phyloP scores from a whole-genome alignment of 768 basidiomycete genomes.

The Amanita muscaria region DNA sequence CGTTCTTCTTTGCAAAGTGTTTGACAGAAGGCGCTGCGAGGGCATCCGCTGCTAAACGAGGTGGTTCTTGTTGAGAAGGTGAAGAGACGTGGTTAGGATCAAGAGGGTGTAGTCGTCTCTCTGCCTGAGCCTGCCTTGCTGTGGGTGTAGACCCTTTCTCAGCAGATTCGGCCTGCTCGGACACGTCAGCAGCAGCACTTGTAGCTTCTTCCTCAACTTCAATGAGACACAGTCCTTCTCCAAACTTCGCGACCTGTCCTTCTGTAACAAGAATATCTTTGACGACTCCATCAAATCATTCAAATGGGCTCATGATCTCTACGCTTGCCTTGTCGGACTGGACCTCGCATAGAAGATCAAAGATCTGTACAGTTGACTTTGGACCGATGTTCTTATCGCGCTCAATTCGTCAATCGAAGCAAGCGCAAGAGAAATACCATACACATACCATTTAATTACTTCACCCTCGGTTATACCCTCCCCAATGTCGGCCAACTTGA shows the following conservation, averaged over 20 bases:
- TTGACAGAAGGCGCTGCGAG: slow-evolving; percentile 74
- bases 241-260: slow-evolving; percentile 80
- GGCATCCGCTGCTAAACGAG: slow-evolving; percentile 24
- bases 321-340: slow-evolving; percentile 89
- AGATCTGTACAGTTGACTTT: slow-evolving; percentile 41
- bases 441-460: slow-evolving; percentile 71
- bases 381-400: slow-evolving; percentile 64
- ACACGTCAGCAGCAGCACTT: background rate
- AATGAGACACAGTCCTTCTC: slow-evolving; percentile 67
- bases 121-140: background rate
- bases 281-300: slow-evolving; percentile 67
- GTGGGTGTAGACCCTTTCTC: background rate
- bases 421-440: slow-evolving; percentile 15
- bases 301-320: slow-evolving; percentile 85
- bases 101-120: slow-evolving; percentile 46
- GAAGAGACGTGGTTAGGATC: slow-evolving; percentile 42
- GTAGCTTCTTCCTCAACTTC: slow-evolving; percentile 52
- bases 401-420: no score
- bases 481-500: slow-evolving; percentile 80
- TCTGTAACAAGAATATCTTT: slow-evolving; percentile 67
- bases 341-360: slow-evolving; percentile 75
- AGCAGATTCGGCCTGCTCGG: background rate
- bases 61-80: background rate
- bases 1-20: slow-evolving; percentile 60
- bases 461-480: slow-evolving; percentile 91